phyloP scores from a whole-genome alignment of 495 filamentous ascomycete genomes.

The Penicillium bovifimosum region DNA sequence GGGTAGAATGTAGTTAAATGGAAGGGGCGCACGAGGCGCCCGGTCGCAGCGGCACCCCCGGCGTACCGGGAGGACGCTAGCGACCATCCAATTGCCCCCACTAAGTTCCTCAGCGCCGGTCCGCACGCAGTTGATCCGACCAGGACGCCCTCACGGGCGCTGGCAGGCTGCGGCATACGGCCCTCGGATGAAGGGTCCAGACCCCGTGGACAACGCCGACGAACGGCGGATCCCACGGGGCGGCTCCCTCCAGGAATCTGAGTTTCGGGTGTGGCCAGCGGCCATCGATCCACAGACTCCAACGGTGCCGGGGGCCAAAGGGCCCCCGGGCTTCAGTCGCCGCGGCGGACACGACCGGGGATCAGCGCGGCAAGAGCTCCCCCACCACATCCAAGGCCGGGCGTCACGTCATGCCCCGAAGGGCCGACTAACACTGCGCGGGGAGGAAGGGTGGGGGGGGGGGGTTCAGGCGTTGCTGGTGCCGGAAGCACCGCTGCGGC shows the following conservation, averaged over 20 bases:
- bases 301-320: constrained; percentile 21
- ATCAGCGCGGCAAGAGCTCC: not conserved
- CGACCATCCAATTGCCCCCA: constrained; percentile 45
- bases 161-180: constrained; percentile 27
- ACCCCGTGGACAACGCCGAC: constrained; percentile 20
- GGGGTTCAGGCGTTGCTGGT: not conserved
- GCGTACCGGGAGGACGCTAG: constrained; percentile 14
- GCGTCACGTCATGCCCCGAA: not conserved
- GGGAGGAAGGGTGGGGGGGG: not conserved
- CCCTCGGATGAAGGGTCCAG: constrained; percentile 33
- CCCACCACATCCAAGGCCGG: not conserved
- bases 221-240: constrained; percentile 31
- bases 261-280: constrained; percentile 35
- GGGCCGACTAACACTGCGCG: not conserved
- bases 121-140: constrained; percentile 26
- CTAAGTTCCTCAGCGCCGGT: constrained; percentile 38
- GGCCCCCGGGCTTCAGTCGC: constrained; percentile 19
- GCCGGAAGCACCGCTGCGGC: not conserved
- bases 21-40: constrained; percentile 15
- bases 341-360: not conserved
- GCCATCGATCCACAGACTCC: constrained; percentile 51
- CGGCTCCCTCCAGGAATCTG: constrained; percentile 40
- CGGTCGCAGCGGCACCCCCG: constrained; percentile 10
- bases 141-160: not conserved
- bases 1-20: constrained; percentile 12